Evolutionary conservation across 2,329 filamentous ascomycete species (phyloP), one percentile per base, ranked within the genome.

Genomic region (Penicillium olsonii): DNA sequence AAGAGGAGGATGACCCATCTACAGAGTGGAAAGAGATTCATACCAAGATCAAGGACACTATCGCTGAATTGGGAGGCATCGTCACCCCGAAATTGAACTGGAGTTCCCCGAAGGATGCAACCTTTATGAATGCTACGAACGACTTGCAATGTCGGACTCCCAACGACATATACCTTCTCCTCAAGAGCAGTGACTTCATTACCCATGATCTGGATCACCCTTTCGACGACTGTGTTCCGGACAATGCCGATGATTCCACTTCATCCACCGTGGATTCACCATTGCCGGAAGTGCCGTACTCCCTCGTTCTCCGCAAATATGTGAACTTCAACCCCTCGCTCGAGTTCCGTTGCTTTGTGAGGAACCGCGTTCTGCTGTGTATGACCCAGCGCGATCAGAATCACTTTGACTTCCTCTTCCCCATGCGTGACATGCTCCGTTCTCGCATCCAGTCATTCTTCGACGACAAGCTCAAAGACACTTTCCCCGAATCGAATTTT

Each of bases 21-120:
- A 65, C 67, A 24, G 69, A 75, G 40, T 86, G 83, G 83, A 69
- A 84, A 8, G 87, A 89, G 29, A 81, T 92, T 2, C 94, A 99
- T 70, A 77, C 84, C 37, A 73, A 81, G 48, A 90, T 99, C 68
- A 87, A 86, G 67, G 77, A 83, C 19, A 88, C 83, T 35, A 96
- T 99, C 54, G 72, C 78, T 11, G 87, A 92, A 61, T 81, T 97
- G 1, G 92, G 90, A 14, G 92, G 92, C 51, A 84, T 86, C 52
- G 92, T 96, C 8, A 86, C 88, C 2, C 94, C 94, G 0, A 99
- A 99, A 72, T 77, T 99, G 39, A 97, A 97, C 75, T 99, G 94
- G 94, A 96, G 92, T 5, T 87, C 91, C 4, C 94, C 94, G 4
- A 96, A 96, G 70, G 94, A 99, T 67, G 94, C 94, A 8, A 90